Percentiles rank a stretch among this genome's conserved stretches.
Conservation (phyloP, 345 rosid species). For the Triadica sebifera region DNA sequence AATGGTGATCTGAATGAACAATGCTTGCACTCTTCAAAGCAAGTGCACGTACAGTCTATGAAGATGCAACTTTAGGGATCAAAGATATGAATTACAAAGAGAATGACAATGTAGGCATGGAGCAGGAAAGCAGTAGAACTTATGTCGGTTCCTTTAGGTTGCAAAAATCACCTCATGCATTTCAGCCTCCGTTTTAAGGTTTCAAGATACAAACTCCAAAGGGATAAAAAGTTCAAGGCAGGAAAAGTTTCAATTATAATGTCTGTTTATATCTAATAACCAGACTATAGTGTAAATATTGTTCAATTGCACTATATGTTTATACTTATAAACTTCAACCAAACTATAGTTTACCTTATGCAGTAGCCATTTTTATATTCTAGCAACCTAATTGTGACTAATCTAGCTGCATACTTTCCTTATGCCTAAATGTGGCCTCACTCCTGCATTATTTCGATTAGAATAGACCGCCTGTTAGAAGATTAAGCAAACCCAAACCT, state of each 20-base stretch:
- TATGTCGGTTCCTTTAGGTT: background rate
- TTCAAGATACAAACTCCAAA: background rate
- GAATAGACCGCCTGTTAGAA: conserved; percentile 5
- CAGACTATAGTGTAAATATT: no score
- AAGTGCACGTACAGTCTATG: background rate
- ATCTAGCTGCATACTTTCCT: background rate
- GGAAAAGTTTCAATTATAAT: background rate
- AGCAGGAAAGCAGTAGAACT: background rate
- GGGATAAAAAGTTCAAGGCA: background rate
- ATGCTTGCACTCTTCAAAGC: background rate
- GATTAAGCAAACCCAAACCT: conserved; percentile 50
- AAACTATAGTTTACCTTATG: background rate
- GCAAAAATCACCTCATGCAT: background rate
- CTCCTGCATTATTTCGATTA: conserved; percentile 5
- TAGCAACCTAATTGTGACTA: background rate
- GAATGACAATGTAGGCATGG: background rate
- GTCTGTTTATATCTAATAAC: background rate
- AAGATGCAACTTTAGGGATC: background rate
- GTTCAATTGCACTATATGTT: background rate
- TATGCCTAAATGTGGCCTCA: conserved; percentile 4
- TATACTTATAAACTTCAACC: background rate
- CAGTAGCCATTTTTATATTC: background rate
- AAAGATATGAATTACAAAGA: background rate
- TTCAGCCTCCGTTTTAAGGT: background rate
- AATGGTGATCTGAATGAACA: background rate